Evolutionary conservation across 306 rosid genomes (phyloP).

Genomic region (Sesbania bispinosa): DNA sequence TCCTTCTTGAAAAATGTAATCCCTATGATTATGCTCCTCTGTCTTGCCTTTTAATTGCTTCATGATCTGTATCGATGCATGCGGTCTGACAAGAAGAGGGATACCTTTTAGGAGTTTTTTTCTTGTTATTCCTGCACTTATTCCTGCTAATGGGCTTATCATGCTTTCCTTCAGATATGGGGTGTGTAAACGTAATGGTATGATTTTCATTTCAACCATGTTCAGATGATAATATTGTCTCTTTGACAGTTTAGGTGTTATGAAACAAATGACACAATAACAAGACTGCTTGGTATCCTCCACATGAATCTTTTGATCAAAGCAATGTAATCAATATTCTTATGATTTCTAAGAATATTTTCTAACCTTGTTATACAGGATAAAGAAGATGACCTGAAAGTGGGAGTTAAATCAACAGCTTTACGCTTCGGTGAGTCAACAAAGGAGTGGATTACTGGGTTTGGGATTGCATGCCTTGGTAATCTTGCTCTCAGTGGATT

Average conservation of each 20-base stretch:
- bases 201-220: slow-evolving; percentile 13
- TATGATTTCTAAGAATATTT: not conserved
- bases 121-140: not conserved
- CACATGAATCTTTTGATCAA: slow-evolving; percentile 9
- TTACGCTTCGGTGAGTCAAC: slow-evolving; percentile 83
- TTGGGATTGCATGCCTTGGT: slow-evolving; percentile 71
- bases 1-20: not conserved
- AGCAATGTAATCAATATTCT: slow-evolving; percentile 17
- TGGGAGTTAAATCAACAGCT: slow-evolving; percentile 96
- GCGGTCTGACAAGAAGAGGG: not conserved
- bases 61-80: not conserved
- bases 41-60: not conserved
- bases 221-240: slow-evolving; percentile 1
- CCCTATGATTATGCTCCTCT: slow-evolving; percentile 4
- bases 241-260: not conserved
- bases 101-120: not conserved
- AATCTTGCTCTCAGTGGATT: slow-evolving; percentile 74
- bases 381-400: slow-evolving; percentile 86
- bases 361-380: slow-evolving; percentile 55
- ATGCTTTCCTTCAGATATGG: not conserved
- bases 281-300: slow-evolving; percentile 1
- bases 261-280: slow-evolving; percentile 12
- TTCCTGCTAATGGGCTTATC: not conserved
- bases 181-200: not conserved
- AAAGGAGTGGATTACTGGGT: slow-evolving; percentile 74